phyloP scores from a whole-genome alignment of 768 basidiomycete genomes.

The Tylopilus plumbeoviolaceoides region DNA sequence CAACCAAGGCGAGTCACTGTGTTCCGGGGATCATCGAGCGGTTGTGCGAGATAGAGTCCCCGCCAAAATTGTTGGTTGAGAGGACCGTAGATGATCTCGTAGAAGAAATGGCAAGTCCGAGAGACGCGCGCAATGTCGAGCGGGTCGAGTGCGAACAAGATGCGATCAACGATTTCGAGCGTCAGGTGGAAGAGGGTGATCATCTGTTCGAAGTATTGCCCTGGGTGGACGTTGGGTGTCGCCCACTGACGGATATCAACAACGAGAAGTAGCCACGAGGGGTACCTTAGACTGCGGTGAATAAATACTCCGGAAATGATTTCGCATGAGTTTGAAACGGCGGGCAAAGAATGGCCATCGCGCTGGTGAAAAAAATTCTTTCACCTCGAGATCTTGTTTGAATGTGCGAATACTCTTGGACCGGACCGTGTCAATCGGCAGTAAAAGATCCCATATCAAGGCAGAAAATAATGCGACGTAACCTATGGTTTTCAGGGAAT shows the following conservation, averaged over 20 bases:
- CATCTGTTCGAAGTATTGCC: constrained; percentile 1
- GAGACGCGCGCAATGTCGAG: constrained; percentile 51
- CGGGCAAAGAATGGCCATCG: constrained; percentile 14
- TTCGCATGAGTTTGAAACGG: constrained; percentile 14
- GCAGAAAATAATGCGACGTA: not conserved
- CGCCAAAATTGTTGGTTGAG: constrained; percentile 51
- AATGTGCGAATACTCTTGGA: not conserved
- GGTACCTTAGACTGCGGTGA: not conserved
- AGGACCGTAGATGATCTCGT: constrained; percentile 45
- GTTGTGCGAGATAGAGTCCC: constrained; percentile 55
- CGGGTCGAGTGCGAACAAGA: constrained; percentile 57
- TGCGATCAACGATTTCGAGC: constrained; percentile 55
- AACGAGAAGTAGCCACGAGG: not conserved
- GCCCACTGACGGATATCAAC: not conserved
- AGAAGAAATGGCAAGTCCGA: constrained; percentile 44
- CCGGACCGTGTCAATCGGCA: not conserved
- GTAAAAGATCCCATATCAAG: constrained; percentile 4
- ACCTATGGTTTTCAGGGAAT: not conserved
- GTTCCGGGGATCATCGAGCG: constrained; percentile 60
- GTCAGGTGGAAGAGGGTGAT: constrained; percentile 41
- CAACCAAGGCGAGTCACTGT: constrained; percentile 38
- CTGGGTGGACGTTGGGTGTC: not conserved
- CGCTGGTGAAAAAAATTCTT: constrained; percentile 25
- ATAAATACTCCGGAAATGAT: constrained; percentile 8
- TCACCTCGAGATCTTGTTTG: constrained; percentile 11